Evolutionary conservation across 352 stramenopile species (phyloP), one percentile per base, ranked within the genome.

Genomic region (Globisporangium lucens): DNA sequence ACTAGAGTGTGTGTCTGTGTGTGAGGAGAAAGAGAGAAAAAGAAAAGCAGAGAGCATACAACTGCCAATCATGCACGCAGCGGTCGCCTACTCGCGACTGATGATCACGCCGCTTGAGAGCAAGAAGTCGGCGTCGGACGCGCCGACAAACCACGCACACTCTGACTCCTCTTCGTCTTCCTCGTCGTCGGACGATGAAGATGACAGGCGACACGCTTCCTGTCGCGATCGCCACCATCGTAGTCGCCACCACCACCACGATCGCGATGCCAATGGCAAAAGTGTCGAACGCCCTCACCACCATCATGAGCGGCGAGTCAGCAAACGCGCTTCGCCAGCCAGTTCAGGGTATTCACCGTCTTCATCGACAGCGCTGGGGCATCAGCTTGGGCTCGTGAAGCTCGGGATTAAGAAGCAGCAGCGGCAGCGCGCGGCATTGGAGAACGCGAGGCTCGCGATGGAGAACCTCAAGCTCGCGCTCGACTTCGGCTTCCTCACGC

Each of bases 391-490:
- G 3, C 20, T 47, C 30, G 35, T 36, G 56, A 17, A 22, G n/a
- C 71, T 75, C 46, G 75, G 87, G 66, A 79, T 87, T 57, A 87
- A 63, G 56, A 51, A 63, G 36, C 36, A 52, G 12, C 17, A 51
- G 56, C 35, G 13, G 9, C 56, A 62, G 56, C 56, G 56, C 35
- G 29, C 20, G 57, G 35, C 36, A 36, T 2, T 36, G 12, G 36
- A 63, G 36, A 63, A 63, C 22, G 57, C 12, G 29, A 29, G 29
- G 58, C 38, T 63, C 10, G 58, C 22, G 13, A 46, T 62, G 0
- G 22, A 63, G 57, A 63, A 63, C 36, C 57, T 63, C n/a, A 53
- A 63, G 36, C 57, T 63, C 35, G 57, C 57, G 9, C 30, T 30
- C 3, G 57, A 63, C 35, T 47, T 36, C 22, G 36, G 57, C 22